Evolutionary conservation across 1,284 basidiomycete species (phyloP).

Genomic region (Somion occarium): DNA sequence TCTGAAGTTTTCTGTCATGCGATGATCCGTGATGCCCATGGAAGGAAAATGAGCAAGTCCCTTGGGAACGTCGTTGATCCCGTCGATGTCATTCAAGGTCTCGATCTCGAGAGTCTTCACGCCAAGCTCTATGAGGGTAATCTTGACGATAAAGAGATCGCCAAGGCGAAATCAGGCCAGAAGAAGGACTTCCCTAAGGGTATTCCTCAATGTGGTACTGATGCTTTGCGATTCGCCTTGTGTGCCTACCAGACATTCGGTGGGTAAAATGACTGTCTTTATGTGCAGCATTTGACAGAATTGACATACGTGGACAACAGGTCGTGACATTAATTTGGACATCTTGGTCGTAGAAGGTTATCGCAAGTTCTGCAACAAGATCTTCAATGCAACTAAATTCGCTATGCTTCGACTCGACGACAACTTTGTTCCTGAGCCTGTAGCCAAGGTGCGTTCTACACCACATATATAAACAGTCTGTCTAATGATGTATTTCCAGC

Average conservation of each 20-base stretch:
- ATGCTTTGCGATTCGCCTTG: conserved; percentile 92
- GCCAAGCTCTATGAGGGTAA: conserved; percentile 89
- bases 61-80: conserved; percentile 99
- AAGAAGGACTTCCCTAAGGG: conserved; percentile 99
- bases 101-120: conserved; percentile 82
- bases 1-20: conserved; percentile 98
- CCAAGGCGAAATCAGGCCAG: conserved; percentile 90
- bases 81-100: conserved; percentile 91
- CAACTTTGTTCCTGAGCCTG: conserved; percentile 70
- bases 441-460: conserved; percentile 52
- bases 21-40: conserved; percentile 98
- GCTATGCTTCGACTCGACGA: conserved; percentile 93
- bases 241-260: conserved; percentile 80
- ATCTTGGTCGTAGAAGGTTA: conserved; percentile 98
- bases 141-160: conserved; percentile 90
- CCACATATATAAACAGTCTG: neutral
- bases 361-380: conserved; percentile 99
- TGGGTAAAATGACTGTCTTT: conserved; percentile 20
- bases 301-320: conserved; percentile 31
- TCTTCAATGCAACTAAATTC: conserved; percentile 99
- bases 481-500: conserved; percentile 40
- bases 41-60: conserved; percentile 98
- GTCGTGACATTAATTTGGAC: conserved; percentile 94
- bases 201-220: conserved; percentile 97
- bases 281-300: neutral